Base-by-base conservation (phyloP, 805 yeast species). In the Brettanomyces sp. region DNA sequence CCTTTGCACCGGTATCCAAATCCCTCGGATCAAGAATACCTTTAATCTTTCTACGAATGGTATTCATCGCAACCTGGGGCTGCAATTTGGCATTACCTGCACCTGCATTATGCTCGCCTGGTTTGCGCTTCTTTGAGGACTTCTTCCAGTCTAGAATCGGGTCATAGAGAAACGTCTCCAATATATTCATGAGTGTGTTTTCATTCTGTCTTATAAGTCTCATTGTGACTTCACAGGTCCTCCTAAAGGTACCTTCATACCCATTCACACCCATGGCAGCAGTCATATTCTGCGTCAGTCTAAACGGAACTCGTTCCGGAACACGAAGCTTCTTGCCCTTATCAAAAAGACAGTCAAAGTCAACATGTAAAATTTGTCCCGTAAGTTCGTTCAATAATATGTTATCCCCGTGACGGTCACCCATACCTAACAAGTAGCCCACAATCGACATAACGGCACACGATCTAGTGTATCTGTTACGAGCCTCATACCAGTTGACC, bases 381-480 rank as follows among this genome's bases (percentile, higher is more conserved):
- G 81, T 75, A 38, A 72, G 75, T 49, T 82, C 82, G 55, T 81
- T 75, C 36, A 91, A 67, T 45, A 93, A 65, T 21, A 93, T 78
- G 57, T 93, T 93, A 58, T 93, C 99, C 54, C 96, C 85, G 60
- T 93, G 99, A 36, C 99, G 73, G 63, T 93, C 99, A 23, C 99
- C 99, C 43, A 93, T 72, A 7, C 99, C 99, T 25, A 93, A 70
- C 41, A 93, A 79, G 59, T 86, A 87, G 0, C 99, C 99, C 4
- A 91, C 95, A 70, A 93, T 88, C 0, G 97, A 89, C 99, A 95
- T 93, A 0, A 91, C 98, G 0, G 97, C 96, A 25, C 85, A 71
- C 0, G 96, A 80, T 45, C 95, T 70, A 0, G 86, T 80, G 59
- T 76, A 95, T 34, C 72, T 70, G 42, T 80, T 82, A 46, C 98